Conservation (phyloP, 176 grass and related monocot genomes). For the Aegilops sharonensis region DNA sequence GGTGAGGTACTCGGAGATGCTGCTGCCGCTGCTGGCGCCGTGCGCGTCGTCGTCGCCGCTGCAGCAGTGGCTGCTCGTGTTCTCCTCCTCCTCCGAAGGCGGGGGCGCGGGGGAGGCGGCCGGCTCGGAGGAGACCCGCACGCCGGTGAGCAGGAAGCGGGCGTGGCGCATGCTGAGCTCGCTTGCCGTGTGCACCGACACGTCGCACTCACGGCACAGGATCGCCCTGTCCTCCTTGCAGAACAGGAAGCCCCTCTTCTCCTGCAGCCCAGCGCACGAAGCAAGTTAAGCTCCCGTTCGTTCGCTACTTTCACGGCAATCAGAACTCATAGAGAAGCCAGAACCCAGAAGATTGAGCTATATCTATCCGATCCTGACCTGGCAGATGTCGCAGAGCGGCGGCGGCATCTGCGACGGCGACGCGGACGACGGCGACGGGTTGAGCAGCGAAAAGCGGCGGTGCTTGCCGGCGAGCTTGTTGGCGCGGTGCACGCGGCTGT, state of each 20-base stretch:
- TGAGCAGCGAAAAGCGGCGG: slow-evolving; percentile 67
- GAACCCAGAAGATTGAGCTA: not conserved
- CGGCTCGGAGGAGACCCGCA: slow-evolving; percentile 68
- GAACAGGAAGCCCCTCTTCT: slow-evolving; percentile 86
- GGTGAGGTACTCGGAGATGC: slow-evolving; percentile 94
- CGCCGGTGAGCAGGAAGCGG: slow-evolving; percentile 77
- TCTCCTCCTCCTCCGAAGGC: slow-evolving; percentile 33
- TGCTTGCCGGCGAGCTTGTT: slow-evolving; percentile 81
- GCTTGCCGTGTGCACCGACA: slow-evolving; percentile 61
- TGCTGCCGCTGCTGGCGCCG: slow-evolving; percentile 56
- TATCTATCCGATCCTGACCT: slow-evolving; percentile 35
- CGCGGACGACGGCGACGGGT: slow-evolving; percentile 22
- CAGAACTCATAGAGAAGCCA: not conserved
- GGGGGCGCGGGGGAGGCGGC: slow-evolving; percentile 36
- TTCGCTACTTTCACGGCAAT: no score
- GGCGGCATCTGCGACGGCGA: slow-evolving; percentile 12
- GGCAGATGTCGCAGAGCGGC: slow-evolving; percentile 88
- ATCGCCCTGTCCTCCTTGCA: slow-evolving; percentile 97
- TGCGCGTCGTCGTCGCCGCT: slow-evolving; percentile 17
- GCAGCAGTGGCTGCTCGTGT: slow-evolving; percentile 38
- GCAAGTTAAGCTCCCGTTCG: not conserved
- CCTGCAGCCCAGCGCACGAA: slow-evolving; percentile 30
- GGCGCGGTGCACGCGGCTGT: slow-evolving; percentile 65
- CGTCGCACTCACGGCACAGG: slow-evolving; percentile 93
- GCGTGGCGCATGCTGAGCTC: slow-evolving; percentile 74